Evolutionary conservation across 2,329 filamentous ascomycete genomes (phyloP), one percentile per base, ranked within the genome.

Genomic region (Sclerotinia nivalis): DNA sequence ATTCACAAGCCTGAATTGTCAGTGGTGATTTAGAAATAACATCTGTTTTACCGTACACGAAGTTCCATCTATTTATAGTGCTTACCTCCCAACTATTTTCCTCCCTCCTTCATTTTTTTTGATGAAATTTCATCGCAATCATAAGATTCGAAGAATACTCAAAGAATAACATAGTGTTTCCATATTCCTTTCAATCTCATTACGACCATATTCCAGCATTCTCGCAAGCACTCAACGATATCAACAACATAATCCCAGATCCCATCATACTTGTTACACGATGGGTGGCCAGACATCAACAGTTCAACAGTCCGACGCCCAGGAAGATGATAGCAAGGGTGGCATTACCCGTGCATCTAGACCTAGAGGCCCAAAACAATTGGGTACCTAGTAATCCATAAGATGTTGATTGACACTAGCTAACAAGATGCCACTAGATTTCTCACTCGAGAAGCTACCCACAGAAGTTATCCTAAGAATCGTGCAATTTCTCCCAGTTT

Each of bases 71-170:
- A 2, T 18, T 22, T 31, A 31, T 45, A 60, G 2, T 22, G 8
- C 1, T 9, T 0, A 13, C 9, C 18, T 31, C 25, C 9, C 1
- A 18, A 22, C 18, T 45, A 4, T 2, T 2, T 28, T 20, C 1
- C 10, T 2, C 25, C 1, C 10, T 2, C 25, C 15, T 31, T 22
- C 58, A 31, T 31, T 9, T 60, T 10, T 6, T 9, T 54, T 54
- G 7, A 54, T 9, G 4, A 18, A 18, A 28, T 20, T 6, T 54
- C 13, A 55, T 20, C 52, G 1, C 15, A 55, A 28, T 18, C 25
- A 54, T 15, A 54, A 18, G 10, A 43, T 18, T 59, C 4, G 18
- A 20, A 12, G 12, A 37, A 0, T 18, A 40, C 1, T 13, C 2
- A 18, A 37, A 58, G 6, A 22, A 34, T 22, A 31, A 34, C 15